A percentile compares a stretch with the other conserved stretches of the same genome.
phyloP scores from a whole-genome alignment of 1,284 basidiomycete species.

The Lentinula novae-zelandiae region DNA sequence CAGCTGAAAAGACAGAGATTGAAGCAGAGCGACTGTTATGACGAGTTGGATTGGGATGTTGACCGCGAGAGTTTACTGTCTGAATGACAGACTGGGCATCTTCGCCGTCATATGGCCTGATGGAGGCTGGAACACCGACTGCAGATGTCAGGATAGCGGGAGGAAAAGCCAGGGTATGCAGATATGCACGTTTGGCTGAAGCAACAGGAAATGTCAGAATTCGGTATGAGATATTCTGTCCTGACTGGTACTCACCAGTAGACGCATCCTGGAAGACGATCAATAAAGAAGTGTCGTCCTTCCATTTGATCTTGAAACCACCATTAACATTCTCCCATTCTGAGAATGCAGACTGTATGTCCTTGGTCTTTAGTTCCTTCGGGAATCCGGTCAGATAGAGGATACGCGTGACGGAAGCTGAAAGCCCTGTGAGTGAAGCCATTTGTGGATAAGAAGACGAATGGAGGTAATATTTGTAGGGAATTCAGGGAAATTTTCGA shows the following conservation, averaged over 20 bases:
- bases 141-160: conserved; percentile 66
- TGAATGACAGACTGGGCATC: conserved; percentile 91
- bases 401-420: conserved; percentile 94
- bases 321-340: conserved; percentile 87
- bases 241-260: conserved; percentile 56
- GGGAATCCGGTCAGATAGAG: conserved; percentile 89
- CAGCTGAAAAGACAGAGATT: conserved; percentile 58
- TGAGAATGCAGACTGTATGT: conserved; percentile 88
- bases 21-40: conserved; percentile 69
- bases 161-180: conserved; percentile 80
- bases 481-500: background rate
- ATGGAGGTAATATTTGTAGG: background rate
- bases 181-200: conserved; percentile 85
- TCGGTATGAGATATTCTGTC: background rate
- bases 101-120: conserved; percentile 91
- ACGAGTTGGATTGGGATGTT: conserved; percentile 59
- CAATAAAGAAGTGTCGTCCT: conserved; percentile 92
- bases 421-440: conserved; percentile 71
- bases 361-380: conserved; percentile 94
- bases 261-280: conserved; percentile 90
- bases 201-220: background rate
- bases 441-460: background rate
- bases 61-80: conserved; percentile 73
- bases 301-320: conserved; percentile 99
- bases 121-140: conserved; percentile 53